Base-by-base conservation (phyloP, 164 flowering plant species). In the Pachysandra terminalis region DNA sequence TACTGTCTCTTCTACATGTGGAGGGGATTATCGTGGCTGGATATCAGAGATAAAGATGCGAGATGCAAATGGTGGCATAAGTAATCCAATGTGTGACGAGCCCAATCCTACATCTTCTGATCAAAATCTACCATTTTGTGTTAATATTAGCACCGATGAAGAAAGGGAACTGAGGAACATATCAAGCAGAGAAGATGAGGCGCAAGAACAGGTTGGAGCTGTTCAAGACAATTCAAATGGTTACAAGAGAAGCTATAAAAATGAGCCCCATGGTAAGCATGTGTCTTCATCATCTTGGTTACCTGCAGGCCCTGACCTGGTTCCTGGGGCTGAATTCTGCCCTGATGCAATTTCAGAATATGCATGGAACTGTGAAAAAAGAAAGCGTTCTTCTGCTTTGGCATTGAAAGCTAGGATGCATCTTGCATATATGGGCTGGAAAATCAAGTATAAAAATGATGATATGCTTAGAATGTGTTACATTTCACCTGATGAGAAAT, bases 371-470 rank as follows among this genome's bases (percentile, higher is more conserved):
- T 0, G 19, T 26, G 23, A 56, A 28, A 15, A 54, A 1, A 19
- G 32, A 28, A 64, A n/a, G 63, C 21, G 67, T 22, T 21, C 19
- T 14, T 16, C n/a, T 32, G 2, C 9, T 49, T 3, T 71, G 15
- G 10, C 26, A 10, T 21, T 3, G 23, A 68, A 79, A 27, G 79
- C 67, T 55, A 81, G 83, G 77, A 78, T 72, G 74, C 91, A 91
- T 75, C 86, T 93, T 41, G 64, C 41, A n/a, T 66, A 70, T 71
- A 10, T 82, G 70, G 89, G 90, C 48, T 93, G 96, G 94, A 82
- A 78, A 64, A 74, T 88, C 53, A 86, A 88, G 24, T 71, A 6
- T 54, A 40, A 0, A n/a, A 68, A 22, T 37, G 75, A 76, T 61
- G 56, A 57, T 16, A 14, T 0, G 8, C 17, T 9, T 8, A 76